These are phyloP conservation scores for Boletus huronensis DNA, from an alignment of 768 basidiomycete species.

Conservation along the genomic window DNA sequence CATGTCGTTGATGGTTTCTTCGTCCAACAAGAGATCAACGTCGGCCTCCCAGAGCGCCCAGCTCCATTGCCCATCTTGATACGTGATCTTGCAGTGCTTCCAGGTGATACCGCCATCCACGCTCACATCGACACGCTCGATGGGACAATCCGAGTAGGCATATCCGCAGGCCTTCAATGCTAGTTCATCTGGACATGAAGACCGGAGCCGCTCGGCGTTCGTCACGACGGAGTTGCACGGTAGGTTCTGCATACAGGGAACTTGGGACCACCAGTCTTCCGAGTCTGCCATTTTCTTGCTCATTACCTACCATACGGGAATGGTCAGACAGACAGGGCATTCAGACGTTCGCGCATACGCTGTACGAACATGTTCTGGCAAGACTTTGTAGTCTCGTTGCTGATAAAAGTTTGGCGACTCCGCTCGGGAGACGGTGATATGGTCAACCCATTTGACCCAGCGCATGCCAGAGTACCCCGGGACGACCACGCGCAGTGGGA, in stretches of 20 bases:
- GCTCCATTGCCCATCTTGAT: conserved; percentile 65
- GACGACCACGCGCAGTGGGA: conserved; percentile 62
- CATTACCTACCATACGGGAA: conserved; percentile 16
- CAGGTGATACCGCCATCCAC: conserved; percentile 51
- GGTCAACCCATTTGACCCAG: conserved; percentile 77
- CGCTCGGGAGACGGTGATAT: conserved; percentile 44
- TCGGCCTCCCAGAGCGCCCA: conserved; percentile 69
- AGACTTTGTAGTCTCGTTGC: conserved; percentile 66
- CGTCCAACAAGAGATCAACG: conserved; percentile 32
- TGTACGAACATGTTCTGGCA: conserved; percentile 46
- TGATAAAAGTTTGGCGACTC: conserved; percentile 73
- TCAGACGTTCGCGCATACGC: conserved; percentile 6
- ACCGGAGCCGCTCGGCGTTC: conserved; percentile 4
- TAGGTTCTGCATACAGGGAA: conserved; percentile 55
- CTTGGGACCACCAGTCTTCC: conserved; percentile 46
- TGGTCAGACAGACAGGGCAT: not conserved
- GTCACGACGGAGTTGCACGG: conserved; percentile 63
- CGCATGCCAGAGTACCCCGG: conserved; percentile 68
- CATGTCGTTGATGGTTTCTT: conserved; percentile 18
- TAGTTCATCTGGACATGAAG: conserved; percentile 21
- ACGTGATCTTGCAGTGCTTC: conserved; percentile 48
- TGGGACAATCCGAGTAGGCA: conserved; percentile 47
- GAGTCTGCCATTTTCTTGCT: conserved; percentile 24
- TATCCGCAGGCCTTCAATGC: conserved; percentile 49
- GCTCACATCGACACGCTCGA: conserved; percentile 49